Evolutionary conservation across 805 yeast species (phyloP).

Genomic region (Hyphopichia homilentoma): DNA sequence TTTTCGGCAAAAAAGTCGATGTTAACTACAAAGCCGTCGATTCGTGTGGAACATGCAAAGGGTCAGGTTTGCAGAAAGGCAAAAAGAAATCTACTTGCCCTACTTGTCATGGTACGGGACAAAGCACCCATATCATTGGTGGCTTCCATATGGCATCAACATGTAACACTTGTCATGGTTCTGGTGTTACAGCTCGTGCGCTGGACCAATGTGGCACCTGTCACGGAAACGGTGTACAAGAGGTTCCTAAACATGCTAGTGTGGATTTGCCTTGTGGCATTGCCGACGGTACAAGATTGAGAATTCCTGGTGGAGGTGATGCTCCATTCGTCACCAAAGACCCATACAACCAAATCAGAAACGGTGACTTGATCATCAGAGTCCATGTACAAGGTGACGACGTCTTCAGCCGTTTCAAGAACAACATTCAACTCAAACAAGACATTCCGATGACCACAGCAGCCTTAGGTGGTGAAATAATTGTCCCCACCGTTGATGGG

Average conservation of each 20-base stretch:
- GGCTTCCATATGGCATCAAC: slow-evolving; percentile 97
- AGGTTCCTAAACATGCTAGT: slow-evolving; percentile 62
- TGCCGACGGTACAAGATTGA: slow-evolving; percentile 77
- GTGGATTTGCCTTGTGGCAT: slow-evolving; percentile 89
- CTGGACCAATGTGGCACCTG: slow-evolving; percentile 74
- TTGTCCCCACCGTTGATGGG: slow-evolving; percentile 89
- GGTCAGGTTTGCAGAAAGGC: slow-evolving; percentile 80
- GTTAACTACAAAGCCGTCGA: slow-evolving; percentile 73
- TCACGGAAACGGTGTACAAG: slow-evolving; percentile 85
- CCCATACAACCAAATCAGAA: slow-evolving; percentile 59
- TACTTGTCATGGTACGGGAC: slow-evolving; percentile 91
- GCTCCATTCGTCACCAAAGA: slow-evolving; percentile 75
- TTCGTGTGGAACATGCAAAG: slow-evolving; percentile 75
- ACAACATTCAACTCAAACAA: slow-evolving; percentile 61
- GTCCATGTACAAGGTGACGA: slow-evolving; percentile 75
- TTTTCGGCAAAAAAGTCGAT: slow-evolving; percentile 67
- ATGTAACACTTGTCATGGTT: slow-evolving; percentile 82
- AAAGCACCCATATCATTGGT: slow-evolving; percentile 79
- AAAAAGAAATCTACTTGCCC: slow-evolving; percentile 74
- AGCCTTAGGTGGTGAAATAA: slow-evolving; percentile 86
- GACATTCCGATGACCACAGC: slow-evolving; percentile 93
- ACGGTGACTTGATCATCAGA: slow-evolving; percentile 87
- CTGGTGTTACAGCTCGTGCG: slow-evolving; percentile 72
- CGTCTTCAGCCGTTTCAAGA: slow-evolving; percentile 60
- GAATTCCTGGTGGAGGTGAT: slow-evolving; percentile 88